Conservation (phyloP, 768 basidiomycete species). For the Austroboletus festivus region DNA sequence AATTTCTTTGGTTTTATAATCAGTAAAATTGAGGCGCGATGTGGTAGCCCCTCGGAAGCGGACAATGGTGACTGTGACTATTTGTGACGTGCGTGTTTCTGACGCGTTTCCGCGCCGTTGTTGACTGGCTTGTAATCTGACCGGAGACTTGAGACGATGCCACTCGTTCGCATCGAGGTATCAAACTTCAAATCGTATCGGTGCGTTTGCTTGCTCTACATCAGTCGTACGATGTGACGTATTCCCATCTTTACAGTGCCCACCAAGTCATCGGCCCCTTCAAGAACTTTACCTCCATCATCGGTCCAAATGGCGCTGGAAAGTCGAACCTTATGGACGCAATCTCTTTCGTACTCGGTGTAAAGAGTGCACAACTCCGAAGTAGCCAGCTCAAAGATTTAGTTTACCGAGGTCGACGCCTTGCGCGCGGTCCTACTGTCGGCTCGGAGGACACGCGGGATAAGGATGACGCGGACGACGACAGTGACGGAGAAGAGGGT, state of each 20-base stretch:
- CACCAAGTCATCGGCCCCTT: conserved; percentile 89
- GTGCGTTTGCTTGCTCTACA: conserved; percentile 29
- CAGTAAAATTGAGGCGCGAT: too few species aligned
- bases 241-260: conserved; percentile 42
- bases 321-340: conserved; percentile 99
- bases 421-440: conserved; percentile 49
- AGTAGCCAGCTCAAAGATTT: conserved; percentile 94
- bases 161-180: conserved; percentile 81
- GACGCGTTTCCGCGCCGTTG: conserved; percentile 22
- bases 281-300: conserved; percentile 90
- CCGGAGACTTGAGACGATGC: conserved; percentile 46
- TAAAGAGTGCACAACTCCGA: conserved; percentile 89
- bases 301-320: conserved; percentile 98
- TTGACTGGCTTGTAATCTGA: conserved; percentile 6
- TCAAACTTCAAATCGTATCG: conserved; percentile 98
- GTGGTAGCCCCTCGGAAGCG: too few species aligned
- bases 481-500: conserved; percentile 41
- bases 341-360: conserved; percentile 96
- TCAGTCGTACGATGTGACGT: conserved; percentile 3
- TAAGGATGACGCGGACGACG: conserved; percentile 49
- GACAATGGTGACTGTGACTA: conserved; percentile 21
- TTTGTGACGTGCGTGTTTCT: conserved; percentile 23
- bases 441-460: conserved; percentile 41
- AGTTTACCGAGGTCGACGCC: conserved; percentile 85
- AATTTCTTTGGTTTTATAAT: conserved; percentile 7